Conservation (phyloP, 495 filamentous ascomycete genomes). For the Elasticomyces elasticus region DNA sequence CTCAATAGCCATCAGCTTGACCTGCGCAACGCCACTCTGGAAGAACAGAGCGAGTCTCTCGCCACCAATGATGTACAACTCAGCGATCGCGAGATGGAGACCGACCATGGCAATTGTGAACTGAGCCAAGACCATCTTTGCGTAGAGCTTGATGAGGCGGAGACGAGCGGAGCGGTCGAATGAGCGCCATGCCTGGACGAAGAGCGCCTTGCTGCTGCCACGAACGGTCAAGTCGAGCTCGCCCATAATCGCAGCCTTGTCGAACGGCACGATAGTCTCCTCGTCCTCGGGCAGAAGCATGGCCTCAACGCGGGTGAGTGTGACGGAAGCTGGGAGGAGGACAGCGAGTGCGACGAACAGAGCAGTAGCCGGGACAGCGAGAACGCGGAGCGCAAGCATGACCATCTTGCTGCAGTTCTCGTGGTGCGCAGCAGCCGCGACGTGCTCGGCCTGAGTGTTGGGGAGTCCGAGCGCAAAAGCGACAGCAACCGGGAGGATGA, state of each 20-base stretch:
- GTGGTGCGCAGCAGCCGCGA: conserved; percentile 21
- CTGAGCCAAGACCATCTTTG: conserved; percentile 52
- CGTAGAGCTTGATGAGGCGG: conserved; percentile 56
- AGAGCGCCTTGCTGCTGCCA: conserved; percentile 55
- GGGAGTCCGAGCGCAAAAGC: conserved; percentile 20
- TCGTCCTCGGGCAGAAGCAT: conserved; percentile 59
- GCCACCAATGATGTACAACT: conserved; percentile 18
- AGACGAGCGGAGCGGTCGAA: conserved; percentile 57
- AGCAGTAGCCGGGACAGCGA: conserved; percentile 32
- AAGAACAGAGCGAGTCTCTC: conserved; percentile 9
- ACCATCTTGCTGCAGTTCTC: conserved; percentile 18
- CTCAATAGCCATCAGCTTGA: conserved; percentile 17
- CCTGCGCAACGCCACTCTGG: conserved; percentile 13
- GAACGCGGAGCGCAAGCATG: conserved; percentile 26
- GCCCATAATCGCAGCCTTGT: conserved; percentile 55
- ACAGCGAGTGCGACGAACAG: conserved; percentile 39
- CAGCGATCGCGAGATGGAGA: conserved; percentile 5
- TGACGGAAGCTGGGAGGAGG: conserved; percentile 51
- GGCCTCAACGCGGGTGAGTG: conserved; percentile 59
- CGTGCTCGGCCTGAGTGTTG: conserved; percentile 12
- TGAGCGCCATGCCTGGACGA: conserved; percentile 61
- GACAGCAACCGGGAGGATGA: conserved; percentile 23
- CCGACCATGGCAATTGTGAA: conserved; percentile 35
- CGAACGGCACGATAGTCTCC: conserved; percentile 67
- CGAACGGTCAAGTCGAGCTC: conserved; percentile 16